Base-by-base conservation (phyloP, 2,329 filamentous ascomycete genomes). In the Pseudonectria buxi region DNA sequence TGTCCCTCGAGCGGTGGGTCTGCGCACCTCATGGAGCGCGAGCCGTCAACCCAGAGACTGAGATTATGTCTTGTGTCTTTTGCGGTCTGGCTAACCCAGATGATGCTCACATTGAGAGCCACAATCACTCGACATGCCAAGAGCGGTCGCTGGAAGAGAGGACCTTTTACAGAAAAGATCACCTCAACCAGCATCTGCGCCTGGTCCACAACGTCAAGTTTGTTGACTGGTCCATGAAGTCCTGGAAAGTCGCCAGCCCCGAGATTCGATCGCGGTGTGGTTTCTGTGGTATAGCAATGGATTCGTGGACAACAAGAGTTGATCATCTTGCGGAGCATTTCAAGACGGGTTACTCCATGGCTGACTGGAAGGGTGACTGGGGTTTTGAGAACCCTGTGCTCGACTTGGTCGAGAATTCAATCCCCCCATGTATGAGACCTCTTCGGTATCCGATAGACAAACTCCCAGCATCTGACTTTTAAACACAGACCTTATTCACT, bases 341-440 rank as follows among this genome's bases (percentile, higher is more conserved):
- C 64, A 81, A 79, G 59, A 72, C 68, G 16, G 76, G 78, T 61
- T 73, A 71, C 44, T 76, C 72, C 50, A 82, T 82, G 77, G 74
- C 72, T 43, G 74, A 81, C 57, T 82, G 78, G 78, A 78, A 79
- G 66, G 78, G 78, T 63, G 77, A 78, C 58, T 81, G 77, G 76
- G 78, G 78, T 66, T 81, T 82, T 43, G 77, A 81, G 36, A 62
- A 64, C 18, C 69, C 74, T 25, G 70, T 81, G 28, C 63, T 78
- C 46, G 67, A 76, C 43, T 72, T 80, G 65, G 72, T 81, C 49
- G 77, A 81, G 57, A 81, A 81, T 51, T 76, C 76, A 30, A 78
- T 82, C 39, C 78, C 77, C 35, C 76, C 77, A 32, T 81, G 74
- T 78, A 69, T 65, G 71, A 62, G 61, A 54, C 55, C 54, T 49